Evolutionary conservation across 306 rosid species (phyloP).

Genomic region (Arachis stenosperma): DNA sequence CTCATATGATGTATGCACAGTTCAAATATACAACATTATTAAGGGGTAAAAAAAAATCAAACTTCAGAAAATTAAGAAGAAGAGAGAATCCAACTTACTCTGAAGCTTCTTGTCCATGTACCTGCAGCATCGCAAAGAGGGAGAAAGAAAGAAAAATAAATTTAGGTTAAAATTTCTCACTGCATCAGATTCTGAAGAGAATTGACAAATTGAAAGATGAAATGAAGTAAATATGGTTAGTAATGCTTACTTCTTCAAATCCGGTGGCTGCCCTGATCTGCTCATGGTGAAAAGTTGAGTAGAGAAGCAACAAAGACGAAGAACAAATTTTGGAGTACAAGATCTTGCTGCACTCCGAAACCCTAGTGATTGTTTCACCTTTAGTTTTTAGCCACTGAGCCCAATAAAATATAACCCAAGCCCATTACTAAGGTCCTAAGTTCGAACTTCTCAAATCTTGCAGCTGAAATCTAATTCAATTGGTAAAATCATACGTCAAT

Average conservation of each 20-base stretch:
- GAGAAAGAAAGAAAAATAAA: neutral
- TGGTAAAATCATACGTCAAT: too few relatives aligned
- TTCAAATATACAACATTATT: too few relatives aligned
- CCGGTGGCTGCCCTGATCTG: conserved; percentile 90
- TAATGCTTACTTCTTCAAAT: conserved; percentile 77
- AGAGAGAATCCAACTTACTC: conserved; percentile 41
- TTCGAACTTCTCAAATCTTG: neutral
- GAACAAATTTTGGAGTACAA: neutral
- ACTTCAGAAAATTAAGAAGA: too few relatives aligned
- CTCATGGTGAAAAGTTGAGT: conserved; percentile 60
- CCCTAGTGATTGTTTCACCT: conserved; percentile 40
- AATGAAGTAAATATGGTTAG: neutral
- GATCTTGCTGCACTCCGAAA: conserved; percentile 35
- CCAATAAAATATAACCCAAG: neutral
- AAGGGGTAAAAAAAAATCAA: too few relatives aligned
- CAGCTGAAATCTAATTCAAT: too few relatives aligned
- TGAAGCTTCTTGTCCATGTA: conserved; percentile 98
- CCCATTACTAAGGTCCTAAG: neutral
- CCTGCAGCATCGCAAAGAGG: conserved; percentile 40
- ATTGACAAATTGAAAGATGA: neutral
- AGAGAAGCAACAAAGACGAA: neutral
- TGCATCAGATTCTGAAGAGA: neutral
- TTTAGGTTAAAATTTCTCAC: neutral
- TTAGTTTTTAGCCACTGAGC: neutral
- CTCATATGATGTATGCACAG: too few relatives aligned